Conservation (phyloP, 495 filamentous ascomycete species). For the Neurospora tetrasperma region DNA sequence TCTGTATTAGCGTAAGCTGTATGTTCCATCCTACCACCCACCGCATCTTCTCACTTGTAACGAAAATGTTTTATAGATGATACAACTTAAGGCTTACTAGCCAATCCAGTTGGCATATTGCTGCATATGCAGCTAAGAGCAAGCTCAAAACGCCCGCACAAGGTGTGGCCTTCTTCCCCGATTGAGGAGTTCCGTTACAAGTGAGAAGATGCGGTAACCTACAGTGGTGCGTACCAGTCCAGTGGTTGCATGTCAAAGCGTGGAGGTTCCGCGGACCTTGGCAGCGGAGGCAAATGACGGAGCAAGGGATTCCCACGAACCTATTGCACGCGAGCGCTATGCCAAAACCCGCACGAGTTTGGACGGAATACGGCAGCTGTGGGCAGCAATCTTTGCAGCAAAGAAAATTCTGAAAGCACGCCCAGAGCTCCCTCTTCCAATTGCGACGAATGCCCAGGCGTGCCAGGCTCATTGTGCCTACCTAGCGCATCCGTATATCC, state of each 20-base stretch:
- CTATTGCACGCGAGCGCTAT: not conserved
- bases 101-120: no score
- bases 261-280: not conserved
- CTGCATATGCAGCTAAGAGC: no score
- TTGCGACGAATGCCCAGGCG: not conserved
- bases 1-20: not conserved
- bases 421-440: not conserved
- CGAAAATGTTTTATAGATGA: no score
- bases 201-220: no score
- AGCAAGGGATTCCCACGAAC: not conserved
- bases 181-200: no score
- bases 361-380: not conserved
- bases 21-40: not conserved
- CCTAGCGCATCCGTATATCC: conserved; percentile 1
- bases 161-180: no score
- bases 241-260: not conserved
- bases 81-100: no score
- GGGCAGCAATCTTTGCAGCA: not conserved
- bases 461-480: not conserved
- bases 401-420: conserved; percentile 1
- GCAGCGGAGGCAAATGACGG: not conserved
- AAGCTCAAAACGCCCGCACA: no score
- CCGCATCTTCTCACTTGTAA: no score
- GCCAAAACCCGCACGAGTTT: not conserved
- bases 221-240: not conserved